Conservation (phyloP, 768 basidiomycete genomes). For the Fomitopsis pulvina region DNA sequence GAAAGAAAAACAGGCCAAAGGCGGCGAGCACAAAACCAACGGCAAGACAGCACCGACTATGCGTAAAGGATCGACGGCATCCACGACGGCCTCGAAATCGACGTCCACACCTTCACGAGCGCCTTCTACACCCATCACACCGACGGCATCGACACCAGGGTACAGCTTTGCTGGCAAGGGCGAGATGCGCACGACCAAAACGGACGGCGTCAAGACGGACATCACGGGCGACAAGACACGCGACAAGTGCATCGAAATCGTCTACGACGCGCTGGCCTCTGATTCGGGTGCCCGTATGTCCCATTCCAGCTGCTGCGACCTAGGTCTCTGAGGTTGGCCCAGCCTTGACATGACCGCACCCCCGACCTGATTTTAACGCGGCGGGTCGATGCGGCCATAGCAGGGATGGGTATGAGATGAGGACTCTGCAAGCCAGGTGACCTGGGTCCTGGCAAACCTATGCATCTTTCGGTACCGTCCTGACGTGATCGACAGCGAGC, state of each 20-base stretch:
- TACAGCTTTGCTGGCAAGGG: slow-evolving; percentile 22
- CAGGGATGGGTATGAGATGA: too few relatives aligned
- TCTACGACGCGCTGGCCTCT: slow-evolving; percentile 85
- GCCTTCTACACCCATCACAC: slow-evolving; percentile 21
- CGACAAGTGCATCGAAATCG: slow-evolving; percentile 82
- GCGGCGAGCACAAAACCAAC: slow-evolving; percentile 17
- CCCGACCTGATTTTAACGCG: neutral
- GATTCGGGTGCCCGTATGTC: slow-evolving; percentile 87
- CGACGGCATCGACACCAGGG: slow-evolving; percentile 14
- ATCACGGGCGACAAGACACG: slow-evolving; percentile 66
- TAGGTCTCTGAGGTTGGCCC: too few relatives aligned
- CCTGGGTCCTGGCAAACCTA: too few relatives aligned
- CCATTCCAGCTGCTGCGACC: too few relatives aligned
- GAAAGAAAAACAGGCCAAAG: slow-evolving; percentile 43
- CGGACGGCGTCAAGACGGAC: slow-evolving; percentile 57
- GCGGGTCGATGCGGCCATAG: too few relatives aligned
- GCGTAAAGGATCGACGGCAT: slow-evolving; percentile 15
- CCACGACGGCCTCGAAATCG: slow-evolving; percentile 10
- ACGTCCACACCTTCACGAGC: slow-evolving; percentile 5
- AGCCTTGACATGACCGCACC: too few relatives aligned
- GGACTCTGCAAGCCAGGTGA: too few relatives aligned
- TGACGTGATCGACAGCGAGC: slow-evolving; percentile 22
- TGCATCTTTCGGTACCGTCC: too few relatives aligned
- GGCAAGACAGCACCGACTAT: slow-evolving; percentile 22
- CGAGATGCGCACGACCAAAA: slow-evolving; percentile 50